phyloP scores from a whole-genome alignment of 345 rosid genomes.

The Eucalyptus marginata region DNA sequence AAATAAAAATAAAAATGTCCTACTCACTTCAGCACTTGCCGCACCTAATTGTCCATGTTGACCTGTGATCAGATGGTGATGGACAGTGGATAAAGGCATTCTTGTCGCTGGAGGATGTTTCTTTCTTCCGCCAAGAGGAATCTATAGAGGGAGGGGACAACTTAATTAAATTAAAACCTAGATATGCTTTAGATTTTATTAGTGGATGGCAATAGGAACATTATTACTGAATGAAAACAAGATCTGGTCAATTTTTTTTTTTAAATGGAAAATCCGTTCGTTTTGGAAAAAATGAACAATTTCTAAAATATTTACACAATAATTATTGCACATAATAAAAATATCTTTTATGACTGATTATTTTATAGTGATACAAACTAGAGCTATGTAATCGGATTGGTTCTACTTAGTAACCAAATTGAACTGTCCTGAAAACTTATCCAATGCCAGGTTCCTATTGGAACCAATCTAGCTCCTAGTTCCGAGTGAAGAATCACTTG shows the following conservation, averaged over 20 bases:
- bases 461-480: not conserved
- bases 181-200: not conserved
- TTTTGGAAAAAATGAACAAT: not conserved
- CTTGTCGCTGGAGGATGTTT: not conserved
- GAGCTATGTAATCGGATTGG: no score
- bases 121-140: not conserved
- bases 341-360: not conserved
- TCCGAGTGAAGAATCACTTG: not conserved
- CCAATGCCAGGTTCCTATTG: not conserved
- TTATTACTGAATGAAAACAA: not conserved
- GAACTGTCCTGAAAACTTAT: accelerated
- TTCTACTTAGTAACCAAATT: no score
- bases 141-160: not conserved
- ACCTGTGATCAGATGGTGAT: not conserved
- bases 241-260: not conserved
- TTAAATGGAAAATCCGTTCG: accelerated
- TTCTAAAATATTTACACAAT: not conserved
- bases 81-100: not conserved
- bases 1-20: not conserved
- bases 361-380: not conserved
- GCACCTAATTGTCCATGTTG: not conserved
- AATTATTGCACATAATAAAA: not conserved
- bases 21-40: not conserved
- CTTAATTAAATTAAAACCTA: not conserved
- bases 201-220: not conserved